Conservation (phyloP, 2,329 filamentous ascomycete species). For the Cadophora gregata region DNA sequence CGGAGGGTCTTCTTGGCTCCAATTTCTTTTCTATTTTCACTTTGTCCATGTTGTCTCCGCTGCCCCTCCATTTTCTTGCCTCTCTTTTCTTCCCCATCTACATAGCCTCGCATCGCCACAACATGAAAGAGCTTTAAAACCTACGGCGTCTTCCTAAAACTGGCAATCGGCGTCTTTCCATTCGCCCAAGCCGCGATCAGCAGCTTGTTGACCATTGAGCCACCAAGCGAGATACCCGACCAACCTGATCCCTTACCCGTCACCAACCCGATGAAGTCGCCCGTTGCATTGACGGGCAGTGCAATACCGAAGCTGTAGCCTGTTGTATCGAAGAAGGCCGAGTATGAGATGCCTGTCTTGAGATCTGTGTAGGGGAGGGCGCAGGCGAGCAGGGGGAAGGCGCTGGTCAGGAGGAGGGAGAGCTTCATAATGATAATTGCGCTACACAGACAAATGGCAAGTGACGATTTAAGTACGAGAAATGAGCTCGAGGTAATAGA, state of each 20-base stretch:
- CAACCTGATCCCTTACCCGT: constrained; percentile 53
- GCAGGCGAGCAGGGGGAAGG: constrained; percentile 25
- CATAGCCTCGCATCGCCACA: neutral
- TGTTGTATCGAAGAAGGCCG: constrained; percentile 45
- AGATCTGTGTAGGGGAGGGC: constrained; percentile 48
- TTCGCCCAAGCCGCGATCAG: constrained; percentile 58
- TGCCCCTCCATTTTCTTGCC: neutral
- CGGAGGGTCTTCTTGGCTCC: constrained; percentile 25
- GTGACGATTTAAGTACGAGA: neutral
- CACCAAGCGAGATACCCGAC: constrained; percentile 54
- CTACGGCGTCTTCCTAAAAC: constrained; percentile 48
- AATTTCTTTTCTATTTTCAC: neutral
- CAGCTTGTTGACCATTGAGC: constrained; percentile 53
- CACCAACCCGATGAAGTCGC: constrained; percentile 62
- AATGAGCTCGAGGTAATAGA: constrained; percentile 4
- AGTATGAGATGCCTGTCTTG: constrained; percentile 54
- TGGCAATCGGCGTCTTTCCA: constrained; percentile 49
- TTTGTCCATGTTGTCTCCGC: neutral
- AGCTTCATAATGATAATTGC: constrained; percentile 17
- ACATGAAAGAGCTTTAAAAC: constrained; percentile 14
- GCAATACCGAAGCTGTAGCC: constrained; percentile 57
- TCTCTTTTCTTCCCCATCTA: neutral
- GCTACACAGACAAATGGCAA: too few species aligned
- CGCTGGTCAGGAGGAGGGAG: constrained; percentile 14
- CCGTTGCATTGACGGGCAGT: constrained; percentile 53